phyloP scores from a whole-genome alignment of 768 basidiomycete genomes.

The Lactifluus subvellereus region DNA sequence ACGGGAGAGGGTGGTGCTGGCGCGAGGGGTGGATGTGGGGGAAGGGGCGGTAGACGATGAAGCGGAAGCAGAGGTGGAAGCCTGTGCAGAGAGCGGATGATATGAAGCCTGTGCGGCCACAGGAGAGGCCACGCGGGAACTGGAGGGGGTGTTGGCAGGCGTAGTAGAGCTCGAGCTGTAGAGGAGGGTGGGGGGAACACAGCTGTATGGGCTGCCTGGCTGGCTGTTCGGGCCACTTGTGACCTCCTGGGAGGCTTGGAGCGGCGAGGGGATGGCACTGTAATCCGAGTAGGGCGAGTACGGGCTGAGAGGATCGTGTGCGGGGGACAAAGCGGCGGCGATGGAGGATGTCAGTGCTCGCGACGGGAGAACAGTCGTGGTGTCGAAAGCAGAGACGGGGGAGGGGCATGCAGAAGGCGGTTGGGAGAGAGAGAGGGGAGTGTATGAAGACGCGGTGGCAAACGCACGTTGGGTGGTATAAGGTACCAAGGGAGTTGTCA shows the following conservation, averaged over 20 bases:
- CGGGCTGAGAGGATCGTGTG: constrained; percentile 56
- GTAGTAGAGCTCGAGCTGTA: constrained; percentile 36
- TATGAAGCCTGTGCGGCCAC: constrained; percentile 29
- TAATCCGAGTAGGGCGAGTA: constrained; percentile 67
- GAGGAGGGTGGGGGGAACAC: constrained; percentile 62
- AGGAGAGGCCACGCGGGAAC: constrained; percentile 40
- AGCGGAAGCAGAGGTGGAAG: constrained; percentile 26
- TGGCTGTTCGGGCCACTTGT: constrained; percentile 10
- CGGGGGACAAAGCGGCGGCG: constrained; percentile 31
- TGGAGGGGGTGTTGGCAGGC: constrained; percentile 43
- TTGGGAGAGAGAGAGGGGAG: constrained; percentile 30
- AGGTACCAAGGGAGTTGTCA: constrained; percentile 39
- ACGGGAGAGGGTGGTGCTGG: constrained; percentile 43
- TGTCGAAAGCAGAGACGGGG: constrained; percentile 47
- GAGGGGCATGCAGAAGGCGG: constrained; percentile 28
- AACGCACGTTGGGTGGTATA: constrained; percentile 25
- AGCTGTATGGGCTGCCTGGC: constrained; percentile 36
- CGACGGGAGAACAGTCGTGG: constrained; percentile 48
- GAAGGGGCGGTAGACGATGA: constrained; percentile 24
- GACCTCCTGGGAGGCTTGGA: constrained; percentile 45
- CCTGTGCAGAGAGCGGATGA: constrained; percentile 25
- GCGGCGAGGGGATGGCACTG: constrained; percentile 38
- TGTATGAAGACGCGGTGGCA: constrained; percentile 23
- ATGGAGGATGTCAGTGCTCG: constrained; percentile 35
- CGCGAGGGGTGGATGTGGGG: constrained; percentile 32